A percentile compares a stretch with the other conserved stretches of the same genome.
phyloP scores from a whole-genome alignment of 345 rosid genomes.

The Noccaea bulbosa region DNA sequence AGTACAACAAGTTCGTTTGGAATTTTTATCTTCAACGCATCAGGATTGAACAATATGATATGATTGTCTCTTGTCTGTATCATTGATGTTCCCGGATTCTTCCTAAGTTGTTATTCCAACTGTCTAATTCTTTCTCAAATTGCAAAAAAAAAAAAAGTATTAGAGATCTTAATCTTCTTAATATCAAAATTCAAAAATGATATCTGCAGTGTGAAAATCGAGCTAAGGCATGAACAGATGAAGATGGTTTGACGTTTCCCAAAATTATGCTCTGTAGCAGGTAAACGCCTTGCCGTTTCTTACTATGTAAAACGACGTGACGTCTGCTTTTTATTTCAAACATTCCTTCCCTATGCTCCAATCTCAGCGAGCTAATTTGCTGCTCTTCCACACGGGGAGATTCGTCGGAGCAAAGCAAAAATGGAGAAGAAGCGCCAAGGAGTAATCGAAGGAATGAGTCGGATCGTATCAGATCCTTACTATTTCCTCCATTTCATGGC shows the following conservation, averaged over 20 bases:
- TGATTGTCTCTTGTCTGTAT: slow-evolving; percentile 1
- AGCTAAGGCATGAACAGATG: neutral
- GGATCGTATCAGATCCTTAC: slow-evolving; percentile 68
- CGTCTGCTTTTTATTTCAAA: slow-evolving; percentile 11
- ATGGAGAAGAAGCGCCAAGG: slow-evolving; percentile 44
- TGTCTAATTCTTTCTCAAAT: neutral
- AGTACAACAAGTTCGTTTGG: neutral
- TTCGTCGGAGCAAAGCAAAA: slow-evolving; percentile 4
- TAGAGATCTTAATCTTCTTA: too few relatives aligned
- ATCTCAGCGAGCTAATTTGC: neutral
- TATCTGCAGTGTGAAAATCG: neutral
- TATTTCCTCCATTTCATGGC: slow-evolving; percentile 70
- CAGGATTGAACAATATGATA: slow-evolving; percentile 8
- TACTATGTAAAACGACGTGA: slow-evolving; percentile 26
- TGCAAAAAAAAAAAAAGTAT: neutral
- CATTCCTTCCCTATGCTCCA: neutral
- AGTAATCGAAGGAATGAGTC: slow-evolving; percentile 52
- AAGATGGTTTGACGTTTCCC: neutral
- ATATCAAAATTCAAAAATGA: neutral
- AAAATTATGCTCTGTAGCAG: neutral
- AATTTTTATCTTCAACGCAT: slow-evolving; percentile 11
- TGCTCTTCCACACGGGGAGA: neutral
- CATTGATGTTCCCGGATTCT: neutral
- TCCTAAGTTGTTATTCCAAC: neutral
- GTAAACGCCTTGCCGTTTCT: slow-evolving; percentile 32